Base-by-base conservation (phyloP, 2,329 filamentous ascomycete genomes). In the Ceratocystiopsis minuta region DNA sequence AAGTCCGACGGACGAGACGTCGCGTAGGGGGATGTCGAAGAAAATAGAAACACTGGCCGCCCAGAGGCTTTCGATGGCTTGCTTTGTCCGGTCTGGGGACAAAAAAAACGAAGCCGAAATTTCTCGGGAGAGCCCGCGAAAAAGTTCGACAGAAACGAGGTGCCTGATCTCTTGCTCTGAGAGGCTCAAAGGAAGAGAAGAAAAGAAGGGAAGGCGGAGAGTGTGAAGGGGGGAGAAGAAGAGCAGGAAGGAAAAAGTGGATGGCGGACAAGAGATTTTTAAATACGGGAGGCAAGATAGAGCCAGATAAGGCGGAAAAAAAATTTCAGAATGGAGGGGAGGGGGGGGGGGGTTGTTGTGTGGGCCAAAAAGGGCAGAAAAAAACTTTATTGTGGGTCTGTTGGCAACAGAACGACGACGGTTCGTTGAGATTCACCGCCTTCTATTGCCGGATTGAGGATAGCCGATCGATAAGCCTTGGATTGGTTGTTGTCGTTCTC, bases 381-480 rank as follows among this genome's bases (percentile, higher is more conserved):
- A 48, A 46, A 48, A 48, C 48, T 49, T 51, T 51, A 44, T 44
- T 32, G 43, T 48, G 48, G 49, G 36, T 1, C 47, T 10, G 20
- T 20, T 20, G 20, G 20, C 20, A 20, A 20, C 20, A 20, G 20
- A 7, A 7, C 20, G 20, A 20, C 20, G 20, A 7, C 20, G 20
- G 20, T 20, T 20, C 20, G 20, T 20, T 20, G 20, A 7, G 20
- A 20, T 20, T 20, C 20, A 20, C 20, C 20, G 20, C 20, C 20
- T 20, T 20, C 20, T 20, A 7, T 20, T 20, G n/a, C n/a, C n/a
- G n/a, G n/a, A n/a, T n/a, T n/a, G n/a, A n/a, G n/a, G n/a, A n/a
- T n/a, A n/a, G n/a, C n/a, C n/a, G n/a, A n/a, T n/a, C n/a, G n/a
- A n/a, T n/a, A n/a, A n/a, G n/a, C n/a, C n/a, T n/a, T n/a, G n/a